Conservation (phyloP, 208 protist genomes). For the Phytomonas sp. region DNA sequence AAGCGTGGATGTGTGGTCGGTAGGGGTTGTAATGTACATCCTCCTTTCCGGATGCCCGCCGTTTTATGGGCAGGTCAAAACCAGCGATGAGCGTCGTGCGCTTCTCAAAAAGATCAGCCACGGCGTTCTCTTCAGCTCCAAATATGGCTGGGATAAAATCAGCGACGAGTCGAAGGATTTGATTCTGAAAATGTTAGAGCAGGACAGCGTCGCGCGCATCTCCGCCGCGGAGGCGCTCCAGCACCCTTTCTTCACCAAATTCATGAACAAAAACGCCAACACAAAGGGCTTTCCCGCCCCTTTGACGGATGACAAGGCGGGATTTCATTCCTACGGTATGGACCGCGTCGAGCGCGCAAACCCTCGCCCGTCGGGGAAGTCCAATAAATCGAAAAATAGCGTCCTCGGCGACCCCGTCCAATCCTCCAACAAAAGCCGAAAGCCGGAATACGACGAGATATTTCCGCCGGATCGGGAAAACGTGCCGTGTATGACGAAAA, state of each 20-base stretch:
- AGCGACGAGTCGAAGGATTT: slow-evolving; percentile 79
- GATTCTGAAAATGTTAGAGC: slow-evolving; percentile 67
- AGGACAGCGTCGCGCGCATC: slow-evolving; percentile 51
- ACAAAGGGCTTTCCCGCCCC: slow-evolving; percentile 14
- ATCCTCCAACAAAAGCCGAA: background rate
- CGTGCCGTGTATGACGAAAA: slow-evolving; percentile 12
- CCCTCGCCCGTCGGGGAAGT: background rate
- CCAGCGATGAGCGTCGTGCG: slow-evolving; percentile 63
- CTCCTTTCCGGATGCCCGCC: slow-evolving; percentile 75
- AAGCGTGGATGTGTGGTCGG: slow-evolving; percentile 85
- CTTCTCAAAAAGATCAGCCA: slow-evolving; percentile 69
- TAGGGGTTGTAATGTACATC: slow-evolving; percentile 81
- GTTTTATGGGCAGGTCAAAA: slow-evolving; percentile 81
- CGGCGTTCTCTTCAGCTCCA: slow-evolving; percentile 74
- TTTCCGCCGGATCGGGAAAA: no score
- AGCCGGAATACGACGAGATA: background rate
- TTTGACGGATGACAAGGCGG: background rate
- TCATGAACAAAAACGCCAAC: background rate
- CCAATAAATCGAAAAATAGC: background rate
- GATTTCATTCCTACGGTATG: background rate
- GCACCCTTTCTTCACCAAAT: slow-evolving; percentile 71
- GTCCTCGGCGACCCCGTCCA: background rate
- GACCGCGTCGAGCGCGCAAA: background rate
- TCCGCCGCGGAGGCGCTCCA: slow-evolving; percentile 58
- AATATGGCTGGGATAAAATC: slow-evolving; percentile 61